Base-by-base conservation (phyloP, 768 basidiomycete genomes). In the Pleurotus salmoneostramineus region DNA sequence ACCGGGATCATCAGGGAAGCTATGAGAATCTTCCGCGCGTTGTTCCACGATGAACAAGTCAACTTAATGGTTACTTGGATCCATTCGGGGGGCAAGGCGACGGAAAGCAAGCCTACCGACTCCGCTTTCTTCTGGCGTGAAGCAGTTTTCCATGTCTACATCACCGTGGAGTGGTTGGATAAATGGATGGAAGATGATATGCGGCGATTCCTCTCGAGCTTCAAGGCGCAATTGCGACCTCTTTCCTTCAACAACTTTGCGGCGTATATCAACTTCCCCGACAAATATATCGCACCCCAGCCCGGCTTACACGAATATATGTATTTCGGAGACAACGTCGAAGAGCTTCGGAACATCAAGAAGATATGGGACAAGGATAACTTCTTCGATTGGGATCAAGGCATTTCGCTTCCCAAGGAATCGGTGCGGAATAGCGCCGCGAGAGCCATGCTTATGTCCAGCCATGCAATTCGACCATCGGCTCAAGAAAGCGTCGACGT, bases 101-200 rank as follows among this genome's bases (percentile, higher is more conserved):
- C 58, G 36, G 37, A 51, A 34, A 49, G 35, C 34, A 32, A 36
- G 33, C 56, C 61, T 14, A 33, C 17, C 12, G 21, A 51, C 40
- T 60, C 61, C 21, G 59, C 61, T 27, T 62, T 50, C 55, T 62
- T 62, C 50, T 62, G 61, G 61, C 61, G 58, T 47, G 56, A 56
- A 45, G 61, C 55, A 27, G 43, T 32, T 15, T 62, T 59, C 58
- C 61, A 60, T 54, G 60, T 54, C 55, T 62, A 62, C 46, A 48
- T 62, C 34, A 62, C 61, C 12, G n/a, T 62, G 54, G 61, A 62
- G 58, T 62, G 61, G 61, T 58, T 59, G 34, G 61, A 62, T 56
- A 62, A 62, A 42, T 60, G 61, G 58, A 59, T 62, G 61, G 61
- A 62, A 45, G 10, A 31, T 31, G 61, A 62, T 49, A 62, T 62